A percentile compares a stretch with the other conserved stretches of the same genome.
These are phyloP conservation scores for Strobilomyces echinocephalus DNA, from an alignment of 768 basidiomycete genomes.

Conservation along the genomic window DNA sequence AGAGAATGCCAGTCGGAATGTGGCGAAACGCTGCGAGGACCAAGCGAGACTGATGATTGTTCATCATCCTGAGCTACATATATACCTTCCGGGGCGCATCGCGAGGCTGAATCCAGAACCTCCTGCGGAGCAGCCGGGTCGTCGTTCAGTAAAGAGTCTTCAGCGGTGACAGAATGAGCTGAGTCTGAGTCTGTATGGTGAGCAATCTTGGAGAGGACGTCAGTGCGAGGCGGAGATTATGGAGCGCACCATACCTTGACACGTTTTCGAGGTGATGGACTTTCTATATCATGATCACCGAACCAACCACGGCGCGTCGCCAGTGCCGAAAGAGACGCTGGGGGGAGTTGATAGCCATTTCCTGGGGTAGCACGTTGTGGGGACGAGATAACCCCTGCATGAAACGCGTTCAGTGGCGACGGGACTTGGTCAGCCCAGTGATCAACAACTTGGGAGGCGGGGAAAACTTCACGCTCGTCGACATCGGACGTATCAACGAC, in stretches of 20 bases:
- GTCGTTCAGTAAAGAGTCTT: background rate
- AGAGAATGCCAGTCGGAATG: slow-evolving; percentile 12
- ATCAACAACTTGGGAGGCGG: slow-evolving; percentile 11
- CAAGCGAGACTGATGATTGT: background rate
- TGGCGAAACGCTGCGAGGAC: slow-evolving; percentile 2
- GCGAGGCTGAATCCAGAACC: background rate
- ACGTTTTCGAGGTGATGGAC: slow-evolving; percentile 35
- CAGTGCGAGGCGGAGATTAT: slow-evolving; percentile 1
- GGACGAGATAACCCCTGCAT: background rate
- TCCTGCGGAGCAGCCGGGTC: background rate
- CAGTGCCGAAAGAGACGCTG: background rate
- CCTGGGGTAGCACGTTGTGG: slow-evolving; percentile 1
- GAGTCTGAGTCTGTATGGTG: slow-evolving; percentile 5
- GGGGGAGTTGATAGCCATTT: background rate
- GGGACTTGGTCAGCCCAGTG: background rate
- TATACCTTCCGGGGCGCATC: background rate
- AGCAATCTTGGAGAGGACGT: slow-evolving; percentile 16
- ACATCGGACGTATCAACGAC: slow-evolving; percentile 60
- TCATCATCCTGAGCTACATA: background rate
- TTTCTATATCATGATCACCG: slow-evolving; percentile 11
- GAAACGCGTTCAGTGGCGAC: background rate
- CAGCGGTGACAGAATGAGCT: background rate
- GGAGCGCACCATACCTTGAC: slow-evolving; percentile 26
- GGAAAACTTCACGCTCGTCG: slow-evolving; percentile 52
- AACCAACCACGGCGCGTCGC: background rate